These are phyloP conservation scores for Claviceps lovelessii DNA, from an alignment of 2,329 filamentous ascomycete species.

Conservation along the genomic window DNA sequence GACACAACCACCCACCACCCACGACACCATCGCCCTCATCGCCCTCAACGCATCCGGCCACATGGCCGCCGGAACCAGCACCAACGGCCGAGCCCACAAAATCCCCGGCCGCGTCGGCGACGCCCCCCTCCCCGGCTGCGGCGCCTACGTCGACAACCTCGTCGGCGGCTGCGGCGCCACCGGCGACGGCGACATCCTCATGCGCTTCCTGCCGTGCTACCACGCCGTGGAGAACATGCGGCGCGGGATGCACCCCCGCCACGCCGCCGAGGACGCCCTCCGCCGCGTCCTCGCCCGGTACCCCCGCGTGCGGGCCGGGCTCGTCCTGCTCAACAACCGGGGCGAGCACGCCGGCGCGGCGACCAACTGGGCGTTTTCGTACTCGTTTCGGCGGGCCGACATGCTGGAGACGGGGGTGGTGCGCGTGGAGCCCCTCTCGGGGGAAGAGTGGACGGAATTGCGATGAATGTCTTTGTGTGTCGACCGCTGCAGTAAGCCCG, in stretches of 20 bases:
- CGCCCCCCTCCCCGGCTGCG: slow-evolving; percentile 38
- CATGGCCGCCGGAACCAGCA: slow-evolving; percentile 42
- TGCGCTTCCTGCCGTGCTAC: slow-evolving; percentile 42
- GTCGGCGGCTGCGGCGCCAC: slow-evolving; percentile 42
- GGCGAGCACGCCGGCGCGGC: slow-evolving; percentile 37
- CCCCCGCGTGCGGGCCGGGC: slow-evolving; percentile 30
- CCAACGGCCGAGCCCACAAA: slow-evolving; percentile 40
- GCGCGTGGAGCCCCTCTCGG: slow-evolving; percentile 17
- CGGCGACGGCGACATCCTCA: slow-evolving; percentile 43
- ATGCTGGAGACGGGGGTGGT: slow-evolving; percentile 34
- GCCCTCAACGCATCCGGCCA: slow-evolving; percentile 26
- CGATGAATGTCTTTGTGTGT: no score
- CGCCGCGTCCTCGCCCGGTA: slow-evolving; percentile 33
- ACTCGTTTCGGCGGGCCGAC: slow-evolving; percentile 31
- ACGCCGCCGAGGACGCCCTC: slow-evolving; percentile 36
- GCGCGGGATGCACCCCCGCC: slow-evolving; percentile 30
- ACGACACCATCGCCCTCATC: slow-evolving; percentile 42
- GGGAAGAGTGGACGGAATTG: no score
- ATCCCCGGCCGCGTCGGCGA: slow-evolving; percentile 41
- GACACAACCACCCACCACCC: slow-evolving; percentile 8
- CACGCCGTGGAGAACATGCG: slow-evolving; percentile 41
- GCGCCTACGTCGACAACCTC: slow-evolving; percentile 39
- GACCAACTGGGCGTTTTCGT: slow-evolving; percentile 41
- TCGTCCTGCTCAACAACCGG: slow-evolving; percentile 35
- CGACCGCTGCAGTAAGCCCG: no score